Evolutionary conservation across 192 early-diverging fungal species (phyloP).

Genomic region (Coemansia brasiliensis): DNA sequence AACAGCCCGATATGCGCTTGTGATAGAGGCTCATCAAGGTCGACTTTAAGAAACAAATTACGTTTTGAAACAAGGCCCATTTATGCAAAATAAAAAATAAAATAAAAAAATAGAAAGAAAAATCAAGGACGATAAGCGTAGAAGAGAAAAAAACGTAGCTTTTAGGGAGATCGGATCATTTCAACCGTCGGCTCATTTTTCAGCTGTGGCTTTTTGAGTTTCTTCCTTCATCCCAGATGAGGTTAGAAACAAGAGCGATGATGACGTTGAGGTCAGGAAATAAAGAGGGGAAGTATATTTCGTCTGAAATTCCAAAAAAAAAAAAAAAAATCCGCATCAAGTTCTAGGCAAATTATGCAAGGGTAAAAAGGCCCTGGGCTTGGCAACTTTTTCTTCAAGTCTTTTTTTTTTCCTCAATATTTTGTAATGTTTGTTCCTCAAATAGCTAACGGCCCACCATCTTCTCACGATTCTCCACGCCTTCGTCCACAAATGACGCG

Average conservation of each 20-base stretch:
- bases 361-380: neutral
- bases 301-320: neutral
- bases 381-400: no score
- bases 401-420: constrained; percentile 6
- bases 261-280: neutral
- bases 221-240: neutral
- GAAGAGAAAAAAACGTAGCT: neutral
- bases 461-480: constrained; percentile 34
- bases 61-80: constrained; percentile 23
- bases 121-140: neutral
- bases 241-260: neutral
- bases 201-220: neutral
- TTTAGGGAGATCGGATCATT: neutral
- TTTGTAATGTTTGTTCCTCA: constrained; percentile 38
- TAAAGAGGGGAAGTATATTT: no score
- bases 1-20: constrained; percentile 18
- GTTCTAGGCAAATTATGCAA: neutral
- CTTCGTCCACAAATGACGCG: constrained; percentile 27
- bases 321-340: constrained; percentile 1
- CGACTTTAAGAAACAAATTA: constrained; percentile 26
- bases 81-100: neutral
- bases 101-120: neutral
- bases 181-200: neutral
- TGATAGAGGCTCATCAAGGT: constrained; percentile 16
- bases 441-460: constrained; percentile 31